Evolutionary conservation across 176 grass and related monocot species (phyloP).

Genomic region (Tillandsia fasciculata): DNA sequence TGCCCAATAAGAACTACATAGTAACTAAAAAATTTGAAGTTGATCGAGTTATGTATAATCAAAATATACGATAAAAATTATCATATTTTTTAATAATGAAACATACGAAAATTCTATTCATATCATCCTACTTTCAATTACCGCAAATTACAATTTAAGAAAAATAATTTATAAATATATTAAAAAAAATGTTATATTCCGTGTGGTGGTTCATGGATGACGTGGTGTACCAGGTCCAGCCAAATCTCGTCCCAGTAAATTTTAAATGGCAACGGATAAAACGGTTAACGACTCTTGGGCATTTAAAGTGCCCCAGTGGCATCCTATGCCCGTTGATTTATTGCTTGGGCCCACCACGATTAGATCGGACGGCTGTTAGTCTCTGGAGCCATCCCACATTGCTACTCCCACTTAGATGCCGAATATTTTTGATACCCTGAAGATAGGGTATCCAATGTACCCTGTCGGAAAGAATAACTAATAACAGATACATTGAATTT

Average conservation of each 20-base stretch:
- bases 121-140: too few species aligned
- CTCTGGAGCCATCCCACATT: neutral
- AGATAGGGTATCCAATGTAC: conserved; percentile 16
- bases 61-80: too few species aligned
- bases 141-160: too few species aligned
- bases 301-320: neutral
- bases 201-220: too few species aligned
- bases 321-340: conserved; percentile 14
- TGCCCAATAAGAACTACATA: too few species aligned
- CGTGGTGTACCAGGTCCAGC: too few species aligned
- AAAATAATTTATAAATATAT: too few species aligned
- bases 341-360: neutral
- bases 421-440: neutral
- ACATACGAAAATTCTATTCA: too few species aligned
- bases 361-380: conserved; percentile 1
- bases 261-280: neutral
- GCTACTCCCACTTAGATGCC: neutral
- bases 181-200: too few species aligned
- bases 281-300: neutral
- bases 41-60: too few species aligned
- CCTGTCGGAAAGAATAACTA: conserved; percentile 18
- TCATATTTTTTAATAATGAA: too few species aligned
- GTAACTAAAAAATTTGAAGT: too few species aligned
- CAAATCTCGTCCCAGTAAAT: neutral
- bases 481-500: neutral